Percentiles rank a stretch among this genome's conserved stretches.
Evolutionary conservation across 1,284 basidiomycete species (phyloP).

Genomic region (Agaricales sp.): DNA sequence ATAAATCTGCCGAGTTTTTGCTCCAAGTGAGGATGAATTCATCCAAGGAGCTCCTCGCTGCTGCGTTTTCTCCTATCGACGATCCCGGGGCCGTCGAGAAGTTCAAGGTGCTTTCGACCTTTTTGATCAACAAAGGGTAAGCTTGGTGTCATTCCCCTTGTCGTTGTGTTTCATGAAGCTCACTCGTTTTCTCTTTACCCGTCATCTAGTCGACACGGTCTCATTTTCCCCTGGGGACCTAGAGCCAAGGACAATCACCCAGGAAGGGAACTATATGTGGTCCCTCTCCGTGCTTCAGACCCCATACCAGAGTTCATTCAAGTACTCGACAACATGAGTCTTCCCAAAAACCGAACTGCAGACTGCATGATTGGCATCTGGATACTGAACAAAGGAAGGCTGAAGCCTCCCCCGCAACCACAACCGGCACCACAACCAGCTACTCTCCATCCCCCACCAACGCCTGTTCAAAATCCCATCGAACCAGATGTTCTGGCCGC

Average conservation of each 20-base stretch:
- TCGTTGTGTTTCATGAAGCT: slow-evolving; percentile 7
- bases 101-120: slow-evolving; percentile 58
- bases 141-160: slow-evolving; percentile 18
- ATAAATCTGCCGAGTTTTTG: slow-evolving; percentile 67
- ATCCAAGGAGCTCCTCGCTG: slow-evolving; percentile 71
- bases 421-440: slow-evolving; percentile 15
- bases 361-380: slow-evolving; percentile 78
- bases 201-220: slow-evolving; percentile 64
- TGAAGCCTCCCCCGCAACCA: slow-evolving; percentile 23
- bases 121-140: slow-evolving; percentile 68
- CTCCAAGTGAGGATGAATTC: slow-evolving; percentile 66
- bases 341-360: slow-evolving; percentile 51
- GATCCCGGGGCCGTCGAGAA: slow-evolving; percentile 28
- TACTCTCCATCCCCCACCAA: slow-evolving; percentile 10
- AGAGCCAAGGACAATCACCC: slow-evolving; percentile 62
- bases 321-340: slow-evolving; percentile 66
- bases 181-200: slow-evolving; percentile 9
- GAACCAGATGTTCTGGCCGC: slow-evolving; percentile 24
- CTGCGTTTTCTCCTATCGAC: slow-evolving; percentile 50
- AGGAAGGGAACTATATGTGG: slow-evolving; percentile 82
- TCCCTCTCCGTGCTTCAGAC: slow-evolving; percentile 64
- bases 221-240: slow-evolving; percentile 78
- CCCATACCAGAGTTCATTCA: slow-evolving; percentile 80
- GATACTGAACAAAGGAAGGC: slow-evolving; percentile 68
- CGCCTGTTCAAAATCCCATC: slow-evolving; percentile 7